Conservation (phyloP, 2,329 filamentous ascomycete genomes). For the Arachnomyces sp. region DNA sequence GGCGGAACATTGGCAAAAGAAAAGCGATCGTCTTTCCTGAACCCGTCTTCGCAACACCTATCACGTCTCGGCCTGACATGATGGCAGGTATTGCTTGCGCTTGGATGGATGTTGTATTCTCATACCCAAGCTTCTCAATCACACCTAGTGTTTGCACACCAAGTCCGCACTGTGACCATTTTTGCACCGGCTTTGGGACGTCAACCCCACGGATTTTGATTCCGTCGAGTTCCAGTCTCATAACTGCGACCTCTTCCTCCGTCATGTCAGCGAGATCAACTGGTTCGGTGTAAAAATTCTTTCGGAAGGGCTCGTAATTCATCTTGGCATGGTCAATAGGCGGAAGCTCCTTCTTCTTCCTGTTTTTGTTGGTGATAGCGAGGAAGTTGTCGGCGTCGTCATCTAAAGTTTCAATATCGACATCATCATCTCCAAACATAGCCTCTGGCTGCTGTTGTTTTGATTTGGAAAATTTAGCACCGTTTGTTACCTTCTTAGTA, state of each 20-base stretch:
- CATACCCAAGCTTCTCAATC: slow-evolving; percentile 70
- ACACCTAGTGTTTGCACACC: slow-evolving; percentile 81
- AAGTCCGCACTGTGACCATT: slow-evolving; percentile 92
- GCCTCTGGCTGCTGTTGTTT: slow-evolving; percentile 65
- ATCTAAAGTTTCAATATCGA: slow-evolving; percentile 53
- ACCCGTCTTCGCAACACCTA: slow-evolving; percentile 94
- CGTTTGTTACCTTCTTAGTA: slow-evolving; percentile 28
- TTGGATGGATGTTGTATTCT: slow-evolving; percentile 87
- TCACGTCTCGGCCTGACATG: slow-evolving; percentile 92
- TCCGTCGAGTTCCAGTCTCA: slow-evolving; percentile 82
- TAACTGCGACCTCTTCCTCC: slow-evolving; percentile 69
- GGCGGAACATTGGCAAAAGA: slow-evolving; percentile 90
- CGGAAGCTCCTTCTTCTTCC: slow-evolving; percentile 94
- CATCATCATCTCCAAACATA: slow-evolving; percentile 81
- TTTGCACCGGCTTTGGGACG: slow-evolving; percentile 86
- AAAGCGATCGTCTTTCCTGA: slow-evolving; percentile 98
- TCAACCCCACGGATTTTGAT: slow-evolving; percentile 88
- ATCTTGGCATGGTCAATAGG: slow-evolving; percentile 78
- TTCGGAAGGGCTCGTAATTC: slow-evolving; percentile 75
- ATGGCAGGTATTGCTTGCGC: slow-evolving; percentile 89
- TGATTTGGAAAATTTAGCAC: slow-evolving; percentile 33
- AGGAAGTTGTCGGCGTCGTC: slow-evolving; percentile 57
- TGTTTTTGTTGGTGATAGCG: slow-evolving; percentile 55
- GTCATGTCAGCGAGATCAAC: slow-evolving; percentile 73
- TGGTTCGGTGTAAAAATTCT: slow-evolving; percentile 91